A percentile compares a stretch with the other conserved stretches of the same genome.
These are phyloP conservation scores for Tagetes erecta DNA, from an alignment of 129 eudicot species.

Conservation along the genomic window DNA sequence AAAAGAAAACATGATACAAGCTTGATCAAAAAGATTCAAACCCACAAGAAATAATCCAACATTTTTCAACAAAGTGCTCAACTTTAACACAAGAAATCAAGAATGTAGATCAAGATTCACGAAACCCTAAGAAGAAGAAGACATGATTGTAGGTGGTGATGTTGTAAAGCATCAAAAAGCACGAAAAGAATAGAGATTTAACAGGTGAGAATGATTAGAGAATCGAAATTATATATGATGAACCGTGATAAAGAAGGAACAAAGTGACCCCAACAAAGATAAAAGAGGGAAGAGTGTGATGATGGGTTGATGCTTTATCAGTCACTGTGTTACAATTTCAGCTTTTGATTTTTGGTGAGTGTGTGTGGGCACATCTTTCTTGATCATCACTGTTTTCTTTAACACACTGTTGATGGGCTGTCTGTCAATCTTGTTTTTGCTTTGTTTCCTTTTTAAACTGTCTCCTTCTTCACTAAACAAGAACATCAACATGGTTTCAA, in stretches of 20 bases:
- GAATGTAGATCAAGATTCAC: constrained; percentile 25
- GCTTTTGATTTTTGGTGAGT: constrained; percentile 48
- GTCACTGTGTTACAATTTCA: constrained; percentile 36
- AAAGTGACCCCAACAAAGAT: constrained; percentile 21
- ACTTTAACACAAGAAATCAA: too few species aligned
- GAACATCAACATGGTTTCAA: constrained; percentile 9
- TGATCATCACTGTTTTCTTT: background rate
- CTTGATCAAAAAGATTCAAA: constrained; percentile 11
- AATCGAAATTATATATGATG: constrained; percentile 19
- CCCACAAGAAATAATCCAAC: constrained; percentile 21
- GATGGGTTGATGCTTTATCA: constrained; percentile 46
- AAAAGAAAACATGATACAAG: constrained; percentile 20
- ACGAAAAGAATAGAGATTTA: constrained; percentile 41
- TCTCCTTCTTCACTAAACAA: constrained; percentile 17
- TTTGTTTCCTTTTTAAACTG: constrained; percentile 30
- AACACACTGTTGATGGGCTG: constrained; percentile 16
- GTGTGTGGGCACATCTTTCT: constrained; percentile 18
- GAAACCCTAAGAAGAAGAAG: constrained; percentile 28
- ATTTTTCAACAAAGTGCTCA: background rate
- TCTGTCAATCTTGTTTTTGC: constrained; percentile 34
- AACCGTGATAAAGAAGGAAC: constrained; percentile 25
- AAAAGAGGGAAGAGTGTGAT: constrained; percentile 33
- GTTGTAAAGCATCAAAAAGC: constrained; percentile 72
- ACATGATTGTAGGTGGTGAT: constrained; percentile 1
- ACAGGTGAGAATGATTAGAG: constrained; percentile 57